Evolutionary conservation across 352 stramenopile genomes (phyloP).

Genomic region (Blastocystis sp.): DNA sequence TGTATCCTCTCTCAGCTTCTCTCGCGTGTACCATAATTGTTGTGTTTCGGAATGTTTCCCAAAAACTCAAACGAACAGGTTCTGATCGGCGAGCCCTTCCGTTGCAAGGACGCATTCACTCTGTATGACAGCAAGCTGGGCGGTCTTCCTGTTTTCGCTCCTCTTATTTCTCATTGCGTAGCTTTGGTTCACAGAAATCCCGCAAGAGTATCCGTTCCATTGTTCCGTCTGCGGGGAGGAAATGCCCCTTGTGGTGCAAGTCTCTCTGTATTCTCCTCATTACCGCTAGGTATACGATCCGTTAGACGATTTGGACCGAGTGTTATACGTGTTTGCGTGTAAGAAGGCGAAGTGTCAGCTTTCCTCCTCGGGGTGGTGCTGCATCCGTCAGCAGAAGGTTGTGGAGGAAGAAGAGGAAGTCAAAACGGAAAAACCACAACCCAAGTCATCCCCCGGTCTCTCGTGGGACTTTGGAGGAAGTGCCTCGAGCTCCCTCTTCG

Average conservation of each 20-base stretch:
- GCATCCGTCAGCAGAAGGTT: slow-evolving; percentile 34
- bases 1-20: slow-evolving; percentile 10
- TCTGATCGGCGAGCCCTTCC: slow-evolving; percentile 53
- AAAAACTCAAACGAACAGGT: background rate
- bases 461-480: slow-evolving; percentile 48
- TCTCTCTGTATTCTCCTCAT: background rate
- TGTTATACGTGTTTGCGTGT: slow-evolving; percentile 66
- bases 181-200: slow-evolving; percentile 32
- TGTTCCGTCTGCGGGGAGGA: slow-evolving; percentile 52
- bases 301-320: slow-evolving; percentile 13
- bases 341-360: slow-evolving; percentile 26
- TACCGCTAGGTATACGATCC: slow-evolving; percentile 28
- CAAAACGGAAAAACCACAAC: background rate
- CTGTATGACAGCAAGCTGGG: slow-evolving; percentile 65
- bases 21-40: background rate
- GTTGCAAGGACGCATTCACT: slow-evolving; percentile 45
- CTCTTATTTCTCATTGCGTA: background rate
- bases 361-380: slow-evolving; percentile 1
- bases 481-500: background rate
- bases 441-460: background rate
- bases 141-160: slow-evolving; percentile 29
- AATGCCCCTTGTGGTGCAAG: slow-evolving; percentile 46
- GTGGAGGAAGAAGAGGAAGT: slow-evolving; percentile 29
- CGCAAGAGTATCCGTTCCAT: slow-evolving; percentile 44
- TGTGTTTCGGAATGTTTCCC: slow-evolving; percentile 33